Evolutionary conservation across 2,329 filamentous ascomycete species (phyloP).

Genomic region (Aspergillus floridensis): DNA sequence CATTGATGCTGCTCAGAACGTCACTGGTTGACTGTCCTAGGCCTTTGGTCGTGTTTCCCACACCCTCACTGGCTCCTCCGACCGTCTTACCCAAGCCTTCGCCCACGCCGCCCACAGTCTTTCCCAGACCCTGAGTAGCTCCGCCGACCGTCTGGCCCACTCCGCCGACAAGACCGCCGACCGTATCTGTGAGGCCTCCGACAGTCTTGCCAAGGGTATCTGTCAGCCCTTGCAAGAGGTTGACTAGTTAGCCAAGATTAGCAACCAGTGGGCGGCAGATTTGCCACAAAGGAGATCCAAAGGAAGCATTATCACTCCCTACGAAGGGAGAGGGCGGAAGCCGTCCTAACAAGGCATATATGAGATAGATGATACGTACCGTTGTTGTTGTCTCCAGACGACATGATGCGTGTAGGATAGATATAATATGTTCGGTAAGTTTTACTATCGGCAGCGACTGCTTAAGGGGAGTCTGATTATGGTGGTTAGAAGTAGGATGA

Average conservation of each 20-base stretch:
- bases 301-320: not conserved
- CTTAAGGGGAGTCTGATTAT: not conserved
- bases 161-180: conserved; percentile 1
- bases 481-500: not conserved
- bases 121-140: conserved; percentile 28
- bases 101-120: conserved; percentile 33
- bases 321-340: not conserved
- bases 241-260: conserved; percentile 8
- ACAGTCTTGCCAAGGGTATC: conserved; percentile 8
- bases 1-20: conserved; percentile 7
- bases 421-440: no score
- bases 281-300: not conserved
- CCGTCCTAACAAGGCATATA: not conserved
- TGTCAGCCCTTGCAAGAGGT: conserved; percentile 1
- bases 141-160: conserved; percentile 33
- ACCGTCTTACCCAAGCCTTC: conserved; percentile 33
- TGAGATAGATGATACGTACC: not conserved
- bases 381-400: conserved; percentile 4
- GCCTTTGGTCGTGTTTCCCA: conserved; percentile 30
- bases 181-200: conserved; percentile 27
- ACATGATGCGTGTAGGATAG: not conserved
- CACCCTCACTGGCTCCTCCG: conserved; percentile 32
- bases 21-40: conserved; percentile 17
- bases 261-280: not conserved
- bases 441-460: not conserved